Percentiles rank a stretch among this genome's conserved stretches.
Conservation (phyloP, 2,329 filamentous ascomycete species). For the Colletotrichum somersetense region DNA sequence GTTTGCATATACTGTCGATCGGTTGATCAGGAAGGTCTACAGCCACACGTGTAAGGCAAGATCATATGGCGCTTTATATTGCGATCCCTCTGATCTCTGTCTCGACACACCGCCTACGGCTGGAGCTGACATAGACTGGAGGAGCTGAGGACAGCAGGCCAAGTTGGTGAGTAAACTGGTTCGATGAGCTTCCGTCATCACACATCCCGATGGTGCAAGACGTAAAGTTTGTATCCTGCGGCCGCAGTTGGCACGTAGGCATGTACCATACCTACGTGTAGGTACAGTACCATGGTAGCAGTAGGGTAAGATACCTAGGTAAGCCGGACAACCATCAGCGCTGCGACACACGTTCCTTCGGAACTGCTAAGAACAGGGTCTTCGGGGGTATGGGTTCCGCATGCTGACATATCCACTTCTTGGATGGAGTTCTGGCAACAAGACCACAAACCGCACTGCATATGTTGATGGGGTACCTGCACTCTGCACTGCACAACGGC, state of each 20-base stretch:
- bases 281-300: background rate
- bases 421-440: constrained; percentile 11
- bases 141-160: constrained; percentile 23
- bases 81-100: constrained; percentile 4
- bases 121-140: background rate
- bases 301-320: background rate
- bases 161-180: constrained; percentile 26
- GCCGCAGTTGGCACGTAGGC: background rate
- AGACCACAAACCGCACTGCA: too few species aligned
- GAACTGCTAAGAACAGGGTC: background rate
- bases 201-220: constrained; percentile 38
- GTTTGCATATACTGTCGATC: constrained; percentile 23
- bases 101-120: constrained; percentile 15
- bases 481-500: background rate
- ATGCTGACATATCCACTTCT: constrained; percentile 38
- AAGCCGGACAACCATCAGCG: background rate
- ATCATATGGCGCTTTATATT: constrained; percentile 33
- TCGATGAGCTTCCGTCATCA: constrained; percentile 41
- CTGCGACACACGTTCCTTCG: constrained; percentile 3
- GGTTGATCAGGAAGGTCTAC: constrained; percentile 28
- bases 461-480: too few species aligned
- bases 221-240: constrained; percentile 20
- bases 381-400: constrained; percentile 37
- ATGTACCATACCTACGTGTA: too few species aligned
- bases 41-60: background rate